phyloP scores from a whole-genome alignment of 1,284 basidiomycete genomes.

The Cryptococcus jaspeensis region DNA sequence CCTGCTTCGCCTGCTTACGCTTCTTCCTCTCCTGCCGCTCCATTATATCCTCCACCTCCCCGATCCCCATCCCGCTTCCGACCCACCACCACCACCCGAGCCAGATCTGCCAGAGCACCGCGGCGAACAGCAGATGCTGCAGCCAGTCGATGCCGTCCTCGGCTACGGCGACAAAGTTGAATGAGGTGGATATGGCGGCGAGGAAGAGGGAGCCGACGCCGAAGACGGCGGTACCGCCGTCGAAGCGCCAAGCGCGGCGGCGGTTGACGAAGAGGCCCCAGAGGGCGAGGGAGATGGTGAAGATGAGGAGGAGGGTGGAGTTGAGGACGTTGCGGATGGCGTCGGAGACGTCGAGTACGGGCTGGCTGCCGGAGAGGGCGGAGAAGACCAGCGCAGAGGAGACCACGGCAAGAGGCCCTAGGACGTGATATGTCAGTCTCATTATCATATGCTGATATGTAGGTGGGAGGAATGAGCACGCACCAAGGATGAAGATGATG shows the following conservation, averaged over 20 bases:
- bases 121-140: constrained; percentile 76
- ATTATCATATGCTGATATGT: background rate
- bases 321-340: constrained; percentile 93
- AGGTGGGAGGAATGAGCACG: constrained; percentile 14
- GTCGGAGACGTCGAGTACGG: constrained; percentile 64
- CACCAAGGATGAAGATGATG: constrained; percentile 80
- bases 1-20: constrained; percentile 34
- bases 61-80: constrained; percentile 73
- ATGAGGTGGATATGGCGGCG: constrained; percentile 72
- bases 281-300: constrained; percentile 81
- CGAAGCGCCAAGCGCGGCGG: constrained; percentile 87
- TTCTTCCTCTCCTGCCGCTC: constrained; percentile 45
- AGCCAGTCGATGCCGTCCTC: constrained; percentile 84
- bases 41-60: constrained; percentile 53
- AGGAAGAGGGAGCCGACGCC: constrained; percentile 76
- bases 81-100: constrained; percentile 97
- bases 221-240: constrained; percentile 93
- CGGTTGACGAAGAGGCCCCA: constrained; percentile 94
- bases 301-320: constrained; percentile 88
- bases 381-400: constrained; percentile 83
- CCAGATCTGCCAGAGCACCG: constrained; percentile 84
- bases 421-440: constrained; percentile 4
- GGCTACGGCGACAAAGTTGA: constrained; percentile 82
- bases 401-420: constrained; percentile 80
- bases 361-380: constrained; percentile 59